phyloP scores from a whole-genome alignment of 2,329 filamentous ascomycete genomes.

The Trichoderma cornu-damae region DNA sequence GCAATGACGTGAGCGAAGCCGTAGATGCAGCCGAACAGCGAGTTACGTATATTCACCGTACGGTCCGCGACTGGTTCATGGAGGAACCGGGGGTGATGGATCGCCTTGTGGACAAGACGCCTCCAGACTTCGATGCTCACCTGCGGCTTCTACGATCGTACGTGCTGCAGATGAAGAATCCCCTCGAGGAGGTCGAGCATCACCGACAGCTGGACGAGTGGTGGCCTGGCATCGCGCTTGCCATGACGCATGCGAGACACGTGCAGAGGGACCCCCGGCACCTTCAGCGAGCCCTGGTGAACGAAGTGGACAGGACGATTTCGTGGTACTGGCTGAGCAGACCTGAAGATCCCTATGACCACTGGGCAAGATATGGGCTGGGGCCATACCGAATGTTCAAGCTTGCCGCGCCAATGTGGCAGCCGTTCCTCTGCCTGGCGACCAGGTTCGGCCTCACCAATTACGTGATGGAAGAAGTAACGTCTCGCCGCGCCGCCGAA shows the following conservation, averaged over 20 bases:
- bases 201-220: slow-evolving; percentile 37
- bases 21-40: slow-evolving; percentile 18
- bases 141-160: slow-evolving; percentile 32
- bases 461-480: slow-evolving; percentile 28
- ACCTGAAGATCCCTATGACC: slow-evolving; percentile 27
- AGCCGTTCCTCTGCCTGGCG: slow-evolving; percentile 31
- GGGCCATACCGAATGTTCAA: slow-evolving; percentile 31
- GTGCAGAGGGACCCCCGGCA: slow-evolving; percentile 21
- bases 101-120: slow-evolving; percentile 15
- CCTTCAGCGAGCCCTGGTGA: slow-evolving; percentile 24
- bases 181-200: slow-evolving; percentile 33
- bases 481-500: not conserved
- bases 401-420: slow-evolving; percentile 27
- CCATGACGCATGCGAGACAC: slow-evolving; percentile 35
- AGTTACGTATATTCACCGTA: slow-evolving; percentile 33
- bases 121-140: slow-evolving; percentile 28
- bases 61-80: slow-evolving; percentile 33
- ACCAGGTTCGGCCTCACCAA: slow-evolving; percentile 31
- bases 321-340: slow-evolving; percentile 31
- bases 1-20: not conserved
- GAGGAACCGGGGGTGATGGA: slow-evolving; percentile 22
- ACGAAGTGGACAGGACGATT: slow-evolving; percentile 28
- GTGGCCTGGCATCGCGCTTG: slow-evolving; percentile 36
- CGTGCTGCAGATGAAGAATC: slow-evolving; percentile 31
- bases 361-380: slow-evolving; percentile 33